phyloP scores from a whole-genome alignment of 2,329 filamentous ascomycete species.

The Whalleya microplaca region DNA sequence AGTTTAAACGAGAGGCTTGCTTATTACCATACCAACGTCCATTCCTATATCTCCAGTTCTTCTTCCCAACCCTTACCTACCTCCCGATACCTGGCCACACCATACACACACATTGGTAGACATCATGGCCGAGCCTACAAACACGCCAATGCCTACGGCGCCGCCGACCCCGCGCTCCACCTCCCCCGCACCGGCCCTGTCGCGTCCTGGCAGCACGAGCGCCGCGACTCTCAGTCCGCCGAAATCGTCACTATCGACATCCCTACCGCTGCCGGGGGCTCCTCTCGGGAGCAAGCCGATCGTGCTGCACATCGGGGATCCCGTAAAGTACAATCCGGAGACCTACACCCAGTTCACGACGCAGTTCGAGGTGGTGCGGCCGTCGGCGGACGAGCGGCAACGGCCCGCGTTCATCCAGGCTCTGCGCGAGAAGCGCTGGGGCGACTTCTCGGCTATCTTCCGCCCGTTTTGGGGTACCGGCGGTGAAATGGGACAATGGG shows the following conservation, averaged over 20 bases:
- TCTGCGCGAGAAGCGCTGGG: constrained; percentile 56
- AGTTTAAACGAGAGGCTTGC: constrained; percentile 6
- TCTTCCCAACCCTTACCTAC: background rate
- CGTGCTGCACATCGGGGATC: constrained; percentile 77
- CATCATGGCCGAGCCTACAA: constrained; percentile 51
- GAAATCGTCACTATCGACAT: constrained; percentile 13
- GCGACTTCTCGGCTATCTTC: constrained; percentile 55
- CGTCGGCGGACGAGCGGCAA: constrained; percentile 52
- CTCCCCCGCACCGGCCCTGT: constrained; percentile 42
- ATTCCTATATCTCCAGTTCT: background rate
- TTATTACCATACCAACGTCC: constrained; percentile 1
- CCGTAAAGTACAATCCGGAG: constrained; percentile 52
- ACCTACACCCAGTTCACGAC: constrained; percentile 49
- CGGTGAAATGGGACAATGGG: constrained; percentile 67
- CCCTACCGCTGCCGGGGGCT: constrained; percentile 23
- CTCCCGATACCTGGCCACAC: background rate
- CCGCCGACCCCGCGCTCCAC: constrained; percentile 49
- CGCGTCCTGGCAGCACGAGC: constrained; percentile 31
- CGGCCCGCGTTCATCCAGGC: constrained; percentile 53
- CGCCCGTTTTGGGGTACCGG: constrained; percentile 67
- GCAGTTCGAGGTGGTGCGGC: constrained; percentile 56
- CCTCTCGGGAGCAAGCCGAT: constrained; percentile 45
- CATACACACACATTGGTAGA: background rate
- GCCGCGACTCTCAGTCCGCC: constrained; percentile 18
- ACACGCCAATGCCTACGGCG: constrained; percentile 48